Evolutionary conservation across 1,284 basidiomycete species (phyloP), one percentile per base, ranked within the genome.

Genomic region (Dichomitus squalens): DNA sequence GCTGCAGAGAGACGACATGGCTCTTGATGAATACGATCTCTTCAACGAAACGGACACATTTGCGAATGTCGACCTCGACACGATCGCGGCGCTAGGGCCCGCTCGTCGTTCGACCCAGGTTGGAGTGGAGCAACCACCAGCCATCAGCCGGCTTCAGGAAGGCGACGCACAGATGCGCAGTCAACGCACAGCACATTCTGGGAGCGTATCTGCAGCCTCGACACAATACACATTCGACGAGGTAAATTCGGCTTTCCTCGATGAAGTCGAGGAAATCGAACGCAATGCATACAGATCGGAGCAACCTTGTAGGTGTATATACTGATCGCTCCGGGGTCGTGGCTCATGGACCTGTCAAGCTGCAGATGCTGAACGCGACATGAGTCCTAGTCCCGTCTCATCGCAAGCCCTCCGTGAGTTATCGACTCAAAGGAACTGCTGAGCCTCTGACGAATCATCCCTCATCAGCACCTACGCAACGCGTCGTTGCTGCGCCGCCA

Each of bases 171-270:
- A 29, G 14, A 44, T 29, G 12, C 9, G 40, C 29, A 41, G 25
- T 36, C 53, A 16, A 35, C n/a, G n/a, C 20, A 40, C 8, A 43
- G 21, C 7, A 43, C 20, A n/a, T 16, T 25, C 20, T 4, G 40
- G 40, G 6, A 21, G 12, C 6, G 31, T 7, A 3, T 40, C 56
- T 0, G 38, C 25, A 4, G 12, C 54, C 0, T 67, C 67, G 0
- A 59, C 59, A 2, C 61, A 67, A 14, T 71, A 72, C 52, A 58
- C 59, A 0, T 70, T 61, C 29, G 71, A 72, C n/a, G 71, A 71
- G 3, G n/a, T 69, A 11, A 34, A 55, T 12, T 20, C 40, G n/a
- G 20, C 40, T 4, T 41, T 39, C 34, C 29, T 33, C 12, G 34
- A 49, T 3, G 47, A 41, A 33, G 39, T 55, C 29, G 25, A 51